Percentiles rank a stretch among this genome's conserved stretches.
phyloP scores from a whole-genome alignment of 2,329 filamentous ascomycete species.

The Diaporthe citri region DNA sequence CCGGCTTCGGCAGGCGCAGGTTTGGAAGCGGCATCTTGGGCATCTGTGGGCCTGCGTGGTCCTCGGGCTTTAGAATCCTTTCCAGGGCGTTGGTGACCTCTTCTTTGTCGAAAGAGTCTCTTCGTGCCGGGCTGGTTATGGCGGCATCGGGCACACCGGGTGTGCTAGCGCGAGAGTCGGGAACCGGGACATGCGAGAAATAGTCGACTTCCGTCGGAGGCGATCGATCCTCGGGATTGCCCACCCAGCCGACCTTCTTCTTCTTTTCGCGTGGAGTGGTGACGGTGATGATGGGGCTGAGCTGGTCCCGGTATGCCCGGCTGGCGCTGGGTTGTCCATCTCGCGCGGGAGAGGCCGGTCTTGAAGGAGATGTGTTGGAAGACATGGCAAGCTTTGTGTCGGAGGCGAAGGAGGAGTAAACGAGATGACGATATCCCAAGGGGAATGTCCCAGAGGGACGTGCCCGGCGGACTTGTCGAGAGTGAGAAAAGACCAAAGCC shows the following conservation, averaged over 20 bases:
- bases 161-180: constrained; percentile 40
- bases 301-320: neutral
- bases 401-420: constrained; percentile 21
- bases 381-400: constrained; percentile 26
- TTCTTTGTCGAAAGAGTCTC: constrained; percentile 46
- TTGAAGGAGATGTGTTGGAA: constrained; percentile 29
- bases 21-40: constrained; percentile 31
- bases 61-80: constrained; percentile 44
- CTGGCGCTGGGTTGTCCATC: constrained; percentile 26
- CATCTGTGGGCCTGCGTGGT: constrained; percentile 37
- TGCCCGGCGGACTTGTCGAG: constrained; percentile 17
- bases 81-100: constrained; percentile 45
- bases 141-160: constrained; percentile 29
- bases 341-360: constrained; percentile 18
- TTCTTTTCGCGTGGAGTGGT: constrained; percentile 40
- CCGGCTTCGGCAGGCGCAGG: constrained; percentile 44
- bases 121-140: constrained; percentile 32
- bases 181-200: constrained; percentile 37
- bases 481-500: neutral
- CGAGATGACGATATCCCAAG: constrained; percentile 33
- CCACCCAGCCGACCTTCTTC: constrained; percentile 47
- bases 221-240: constrained; percentile 39
- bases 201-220: constrained; percentile 37
- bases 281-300: constrained; percentile 35
- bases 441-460: constrained; percentile 29